A percentile compares a stretch with the other conserved stretches of the same genome.
Conservation (phyloP, 2,329 filamentous ascomycete genomes). For the Balansia obtecta region DNA sequence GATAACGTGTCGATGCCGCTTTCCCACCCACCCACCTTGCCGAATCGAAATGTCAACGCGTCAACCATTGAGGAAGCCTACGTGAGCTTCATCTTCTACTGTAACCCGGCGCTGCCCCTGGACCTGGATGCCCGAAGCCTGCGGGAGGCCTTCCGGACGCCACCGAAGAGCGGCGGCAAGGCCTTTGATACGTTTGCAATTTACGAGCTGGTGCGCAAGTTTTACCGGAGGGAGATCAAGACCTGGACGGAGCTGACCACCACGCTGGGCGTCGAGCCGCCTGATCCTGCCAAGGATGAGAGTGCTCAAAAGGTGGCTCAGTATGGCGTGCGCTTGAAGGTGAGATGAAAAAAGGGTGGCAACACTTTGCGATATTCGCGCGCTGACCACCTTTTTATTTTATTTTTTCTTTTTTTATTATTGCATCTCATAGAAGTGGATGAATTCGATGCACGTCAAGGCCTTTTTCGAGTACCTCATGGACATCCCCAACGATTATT, state of each 20-base stretch:
- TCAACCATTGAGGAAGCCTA: slow-evolving; percentile 71
- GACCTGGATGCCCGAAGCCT: slow-evolving; percentile 58
- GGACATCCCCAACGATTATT: slow-evolving; percentile 67
- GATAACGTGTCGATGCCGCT: background rate
- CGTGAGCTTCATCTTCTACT: slow-evolving; percentile 75
- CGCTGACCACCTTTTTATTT: background rate
- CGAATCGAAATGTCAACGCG: slow-evolving; percentile 54
- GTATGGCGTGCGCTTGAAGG: slow-evolving; percentile 85
- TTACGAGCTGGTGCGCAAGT: slow-evolving; percentile 65
- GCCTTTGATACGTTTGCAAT: slow-evolving; percentile 67
- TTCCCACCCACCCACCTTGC: slow-evolving; percentile 30
- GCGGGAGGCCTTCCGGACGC: slow-evolving; percentile 62
- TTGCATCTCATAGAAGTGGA: slow-evolving; percentile 58
- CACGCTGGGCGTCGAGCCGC: slow-evolving; percentile 77
- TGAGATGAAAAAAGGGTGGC: too few species aligned
- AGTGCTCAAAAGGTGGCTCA: slow-evolving; percentile 91
- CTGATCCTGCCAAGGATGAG: slow-evolving; percentile 69
- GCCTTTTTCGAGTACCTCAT: slow-evolving; percentile 88
- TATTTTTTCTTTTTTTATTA: too few species aligned
- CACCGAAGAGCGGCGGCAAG: slow-evolving; percentile 80
- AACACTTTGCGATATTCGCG: too few species aligned
- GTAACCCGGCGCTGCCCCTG: slow-evolving; percentile 66
- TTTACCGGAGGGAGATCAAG: slow-evolving; percentile 74
- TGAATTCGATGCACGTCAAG: slow-evolving; percentile 92
- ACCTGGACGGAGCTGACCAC: slow-evolving; percentile 86